A percentile compares a stretch with the other conserved stretches of the same genome.
These are phyloP conservation scores for Phaeomoniella chlamydospora DNA, from an alignment of 2,329 filamentous ascomycete species.

Conservation along the genomic window DNA sequence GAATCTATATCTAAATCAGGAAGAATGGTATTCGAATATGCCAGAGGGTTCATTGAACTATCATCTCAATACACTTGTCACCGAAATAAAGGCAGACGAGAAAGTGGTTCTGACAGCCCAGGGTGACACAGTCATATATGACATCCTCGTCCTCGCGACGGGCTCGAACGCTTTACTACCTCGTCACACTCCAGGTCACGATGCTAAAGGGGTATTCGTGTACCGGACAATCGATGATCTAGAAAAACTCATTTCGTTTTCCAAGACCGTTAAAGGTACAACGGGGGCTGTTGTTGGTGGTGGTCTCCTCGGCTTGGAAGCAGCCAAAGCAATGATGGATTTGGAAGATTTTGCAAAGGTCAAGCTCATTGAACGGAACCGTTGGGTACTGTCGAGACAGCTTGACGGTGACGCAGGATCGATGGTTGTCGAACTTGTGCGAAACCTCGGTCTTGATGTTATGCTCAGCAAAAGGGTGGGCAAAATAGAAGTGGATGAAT, in stretches of 20 bases:
- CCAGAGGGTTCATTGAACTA: constrained; percentile 56
- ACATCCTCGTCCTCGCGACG: constrained; percentile 70
- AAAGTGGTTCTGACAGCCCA: constrained; percentile 58
- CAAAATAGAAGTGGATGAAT: constrained; percentile 52
- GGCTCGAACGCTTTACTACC: constrained; percentile 73
- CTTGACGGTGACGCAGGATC: constrained; percentile 66
- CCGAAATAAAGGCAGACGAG: constrained; percentile 45
- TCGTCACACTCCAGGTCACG: constrained; percentile 56
- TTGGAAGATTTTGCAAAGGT: constrained; percentile 60
- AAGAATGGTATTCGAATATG: constrained; percentile 63
- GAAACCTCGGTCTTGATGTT: constrained; percentile 64
- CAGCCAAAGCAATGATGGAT: constrained; percentile 85
- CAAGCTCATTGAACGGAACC: constrained; percentile 66
- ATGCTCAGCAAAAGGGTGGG: constrained; percentile 63
- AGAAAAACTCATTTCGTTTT: constrained; percentile 60
- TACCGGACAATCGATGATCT: constrained; percentile 78
- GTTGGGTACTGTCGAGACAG: constrained; percentile 72
- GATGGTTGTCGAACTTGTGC: constrained; percentile 72
- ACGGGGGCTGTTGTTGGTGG: constrained; percentile 69
- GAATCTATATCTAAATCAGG: constrained; percentile 74
- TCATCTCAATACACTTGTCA: constrained; percentile 61
- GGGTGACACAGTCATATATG: constrained; percentile 58
- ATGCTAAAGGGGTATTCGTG: constrained; percentile 74
- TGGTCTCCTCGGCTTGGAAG: constrained; percentile 72
- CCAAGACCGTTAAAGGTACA: constrained; percentile 50